Evolutionary conservation across 441 rosid species (phyloP), one percentile per base, ranked within the genome.

Genomic region (Euphorbia corollata): DNA sequence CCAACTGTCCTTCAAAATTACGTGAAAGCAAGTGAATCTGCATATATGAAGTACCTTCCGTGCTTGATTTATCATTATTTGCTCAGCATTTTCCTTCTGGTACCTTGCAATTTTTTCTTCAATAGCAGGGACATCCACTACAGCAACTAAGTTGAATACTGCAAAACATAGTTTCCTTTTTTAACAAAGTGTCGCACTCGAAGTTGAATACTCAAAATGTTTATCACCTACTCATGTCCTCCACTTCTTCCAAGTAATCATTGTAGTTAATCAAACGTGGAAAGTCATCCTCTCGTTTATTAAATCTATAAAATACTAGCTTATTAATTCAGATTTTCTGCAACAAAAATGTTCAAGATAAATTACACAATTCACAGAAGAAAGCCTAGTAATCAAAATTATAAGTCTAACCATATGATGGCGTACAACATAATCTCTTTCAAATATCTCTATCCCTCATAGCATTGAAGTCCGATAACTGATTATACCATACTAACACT

Each of bases 211-310:
- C 53, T 47, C 53, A 47, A 13, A 47, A 13, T 47, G 53, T 47
- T 13, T 2, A 12, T 5, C 9, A 76, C 93, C 64, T 74, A 91
- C 36, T 77, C 94, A 94, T 91, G 67, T 89, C 89, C 83, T 94
- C 99, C 55, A 91, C 97, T 77, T 89, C 92, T 78, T 94, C 99
- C 84, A 91, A 82, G 80, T 86, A 91, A 82, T 94, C 96, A 77
- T 91, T 91, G 78, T 91, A 94, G 70, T 89, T 97, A 63, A 36
- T 79, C 72, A 89, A 61, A 53, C 90, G 83, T 24, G 88, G 78
- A 68, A 91, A 94, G 80, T 89, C 97, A 7, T 91, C 96, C 78
- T 88, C 91, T 71, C 94, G 81, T 81, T 82, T 94, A 73, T 91
- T 94, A 79, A 67, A 94, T 83, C 99, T 94, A 65, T 20, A 30